Base-by-base conservation (phyloP, 2,329 filamentous ascomycete genomes). In the Ceratocystis lukuohia region DNA sequence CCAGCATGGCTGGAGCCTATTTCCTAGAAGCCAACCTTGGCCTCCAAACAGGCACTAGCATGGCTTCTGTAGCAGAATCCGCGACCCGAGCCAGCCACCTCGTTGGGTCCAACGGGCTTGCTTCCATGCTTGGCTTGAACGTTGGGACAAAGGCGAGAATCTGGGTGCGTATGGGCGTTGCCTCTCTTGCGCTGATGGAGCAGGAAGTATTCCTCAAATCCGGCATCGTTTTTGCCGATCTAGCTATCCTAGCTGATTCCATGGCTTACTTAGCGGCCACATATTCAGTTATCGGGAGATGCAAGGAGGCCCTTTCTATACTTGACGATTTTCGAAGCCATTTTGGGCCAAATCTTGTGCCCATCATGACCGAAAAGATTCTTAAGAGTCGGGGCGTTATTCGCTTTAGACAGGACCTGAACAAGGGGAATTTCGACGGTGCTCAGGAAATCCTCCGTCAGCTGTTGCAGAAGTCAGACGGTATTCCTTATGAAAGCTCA, bases 1-100 rank as follows among this genome's bases (percentile, higher is more conserved):
- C 86, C 64, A 77, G 96, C 2, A 85, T 93, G 77, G 91, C 88
- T 72, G 91, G 90, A 1, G 89, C 91, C 1, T 78, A 96, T 15
- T 79, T 96, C 65, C 91, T 88, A 71, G 92, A 97, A 75, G 90
- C 91, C 2, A 95, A 92, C 73, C 77, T 95, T 53, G 84, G 84
- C 22, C 80, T 96, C 66, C 81, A 84, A 65, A 87, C 86, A 71
- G 91, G 91, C 8, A 83, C 84, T 76, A 81, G 87, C 72, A 81
- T 86, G 66, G 87, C 90, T 1, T 83, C 77, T 2, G 68, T 73
- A 1, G 17, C 30, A 15, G 66, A 68, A 67, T 63, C 25, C 33
- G 70, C 46, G 67, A 71, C 64, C 50, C 57, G 74, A 8, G 66
- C 63, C 2, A 41, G n/a, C 12, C 61, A 63, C 15, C 45, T 67